Evolutionary conservation across 441 rosid species (phyloP).

Genomic region (Pelargonium australe): DNA sequence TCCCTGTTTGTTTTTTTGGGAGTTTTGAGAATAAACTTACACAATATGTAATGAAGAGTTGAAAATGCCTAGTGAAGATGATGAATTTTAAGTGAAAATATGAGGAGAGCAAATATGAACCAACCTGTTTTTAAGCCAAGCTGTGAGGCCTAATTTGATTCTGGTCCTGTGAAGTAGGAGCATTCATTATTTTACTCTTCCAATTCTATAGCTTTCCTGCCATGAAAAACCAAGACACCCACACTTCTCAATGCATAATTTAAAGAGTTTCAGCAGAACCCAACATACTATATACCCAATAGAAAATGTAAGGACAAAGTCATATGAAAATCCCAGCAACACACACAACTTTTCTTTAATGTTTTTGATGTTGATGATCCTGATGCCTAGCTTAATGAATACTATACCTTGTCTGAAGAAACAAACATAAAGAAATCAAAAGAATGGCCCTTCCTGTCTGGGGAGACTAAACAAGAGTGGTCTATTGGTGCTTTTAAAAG

Average conservation of each 20-base stretch:
- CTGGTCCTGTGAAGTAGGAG: constrained; percentile 35
- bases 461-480: constrained; percentile 8
- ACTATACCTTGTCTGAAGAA: constrained; percentile 54
- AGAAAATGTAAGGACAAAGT: constrained; percentile 54
- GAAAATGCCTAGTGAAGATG: too few relatives aligned
- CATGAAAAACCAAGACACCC: constrained; percentile 37
- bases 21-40: too few relatives aligned
- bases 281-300: constrained; percentile 28
- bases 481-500: neutral
- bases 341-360: constrained; percentile 16
- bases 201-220: constrained; percentile 32
- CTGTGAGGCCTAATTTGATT: constrained; percentile 20
- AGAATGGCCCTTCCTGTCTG: constrained; percentile 10
- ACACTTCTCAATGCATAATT: constrained; percentile 38
- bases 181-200: constrained; percentile 20
- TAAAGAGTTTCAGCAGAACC: constrained; percentile 21
- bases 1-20: neutral
- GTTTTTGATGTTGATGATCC: constrained; percentile 32
- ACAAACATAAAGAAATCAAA: constrained; percentile 34
- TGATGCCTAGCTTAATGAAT: constrained; percentile 58
- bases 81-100: neutral
- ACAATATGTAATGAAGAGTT: neutral
- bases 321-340: constrained; percentile 34
- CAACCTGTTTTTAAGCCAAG: constrained; percentile 24
- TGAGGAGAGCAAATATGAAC: constrained; percentile 16